These are phyloP conservation scores for Sphaerulina populicola DNA, from an alignment of 2,329 filamentous ascomycete species.

Conservation along the genomic window DNA sequence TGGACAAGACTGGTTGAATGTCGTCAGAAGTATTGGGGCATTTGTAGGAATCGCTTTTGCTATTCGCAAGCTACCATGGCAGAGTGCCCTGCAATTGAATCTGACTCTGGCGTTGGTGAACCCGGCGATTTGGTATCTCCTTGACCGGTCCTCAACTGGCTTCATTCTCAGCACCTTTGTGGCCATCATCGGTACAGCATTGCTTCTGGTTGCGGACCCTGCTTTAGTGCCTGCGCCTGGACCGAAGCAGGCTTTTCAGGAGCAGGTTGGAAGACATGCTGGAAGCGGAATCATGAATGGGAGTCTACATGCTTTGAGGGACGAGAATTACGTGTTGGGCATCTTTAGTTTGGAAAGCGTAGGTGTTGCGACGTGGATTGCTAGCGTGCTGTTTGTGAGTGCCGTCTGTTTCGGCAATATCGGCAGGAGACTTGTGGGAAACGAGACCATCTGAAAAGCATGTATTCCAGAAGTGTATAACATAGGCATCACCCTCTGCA, in stretches of 20 bases:
- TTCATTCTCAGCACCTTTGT: conserved; percentile 70
- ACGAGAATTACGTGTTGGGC: conserved; percentile 34
- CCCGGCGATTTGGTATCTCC: conserved; percentile 89
- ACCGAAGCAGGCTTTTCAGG: conserved; percentile 31
- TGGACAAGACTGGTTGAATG: conserved; percentile 55
- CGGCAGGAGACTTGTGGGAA: conserved; percentile 56
- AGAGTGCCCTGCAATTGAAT: conserved; percentile 88
- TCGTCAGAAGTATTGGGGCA: conserved; percentile 59
- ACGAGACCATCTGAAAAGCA: background rate
- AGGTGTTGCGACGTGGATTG: conserved; percentile 75
- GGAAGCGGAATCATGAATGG: conserved; percentile 17
- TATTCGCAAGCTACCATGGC: conserved; percentile 86
- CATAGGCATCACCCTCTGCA: too few relatives aligned
- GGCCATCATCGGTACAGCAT: conserved; percentile 62
- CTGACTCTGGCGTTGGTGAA: conserved; percentile 83
- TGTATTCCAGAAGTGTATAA: background rate
- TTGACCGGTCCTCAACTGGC: conserved; percentile 81
- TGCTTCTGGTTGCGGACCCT: conserved; percentile 67
- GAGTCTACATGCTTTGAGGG: conserved; percentile 11
- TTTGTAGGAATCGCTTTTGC: conserved; percentile 68
- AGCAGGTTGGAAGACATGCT: conserved; percentile 13
- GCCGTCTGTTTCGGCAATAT: conserved; percentile 95
- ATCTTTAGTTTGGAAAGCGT: conserved; percentile 55
- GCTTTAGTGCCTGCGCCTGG: conserved; percentile 66
- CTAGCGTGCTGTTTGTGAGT: conserved; percentile 89